Evolutionary conservation across 208 protist species (phyloP).

Genomic region (Trypanosomatidae sp.): DNA sequence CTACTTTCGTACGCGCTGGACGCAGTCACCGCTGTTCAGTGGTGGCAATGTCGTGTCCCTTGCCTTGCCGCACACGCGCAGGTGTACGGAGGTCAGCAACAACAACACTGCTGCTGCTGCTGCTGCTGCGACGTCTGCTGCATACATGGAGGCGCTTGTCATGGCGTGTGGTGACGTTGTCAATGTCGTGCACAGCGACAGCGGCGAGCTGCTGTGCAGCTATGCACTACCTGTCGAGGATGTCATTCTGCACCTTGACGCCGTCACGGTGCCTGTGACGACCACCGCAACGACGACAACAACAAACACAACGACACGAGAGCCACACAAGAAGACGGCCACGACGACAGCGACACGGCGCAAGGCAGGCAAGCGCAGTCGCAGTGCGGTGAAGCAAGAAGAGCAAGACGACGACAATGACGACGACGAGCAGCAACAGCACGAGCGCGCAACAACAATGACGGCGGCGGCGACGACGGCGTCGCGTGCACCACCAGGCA

Average conservation of each 20-base stretch:
- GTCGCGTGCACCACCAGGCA: slow-evolving; percentile 21
- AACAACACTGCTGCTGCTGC: neutral
- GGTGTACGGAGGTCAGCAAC: neutral
- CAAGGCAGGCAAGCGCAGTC: neutral
- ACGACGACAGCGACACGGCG: slow-evolving; percentile 1
- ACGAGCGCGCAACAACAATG: neutral
- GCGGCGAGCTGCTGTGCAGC: slow-evolving; percentile 39
- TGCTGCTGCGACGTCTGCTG: neutral
- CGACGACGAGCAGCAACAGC: no score
- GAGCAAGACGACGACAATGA: slow-evolving; percentile 2
- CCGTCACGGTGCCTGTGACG: slow-evolving; percentile 3
- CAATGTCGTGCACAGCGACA: slow-evolving; percentile 44
- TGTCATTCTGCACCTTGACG: slow-evolving; percentile 71
- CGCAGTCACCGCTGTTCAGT: slow-evolving; percentile 75
- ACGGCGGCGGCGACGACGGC: slow-evolving; percentile 2
- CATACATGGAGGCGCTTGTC: slow-evolving; percentile 29
- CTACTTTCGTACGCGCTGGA: slow-evolving; percentile 74
- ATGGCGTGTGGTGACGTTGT: slow-evolving; percentile 74
- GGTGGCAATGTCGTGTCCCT: slow-evolving; percentile 69
- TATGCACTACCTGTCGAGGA: slow-evolving; percentile 75
- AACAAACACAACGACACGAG: neutral
- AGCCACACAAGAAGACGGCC: neutral
- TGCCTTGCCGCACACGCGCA: slow-evolving; percentile 9
- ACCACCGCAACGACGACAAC: neutral
- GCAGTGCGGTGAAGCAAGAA: slow-evolving; percentile 2